Base-by-base conservation (phyloP, 768 basidiomycete genomes). In the Mycena leptocephala region DNA sequence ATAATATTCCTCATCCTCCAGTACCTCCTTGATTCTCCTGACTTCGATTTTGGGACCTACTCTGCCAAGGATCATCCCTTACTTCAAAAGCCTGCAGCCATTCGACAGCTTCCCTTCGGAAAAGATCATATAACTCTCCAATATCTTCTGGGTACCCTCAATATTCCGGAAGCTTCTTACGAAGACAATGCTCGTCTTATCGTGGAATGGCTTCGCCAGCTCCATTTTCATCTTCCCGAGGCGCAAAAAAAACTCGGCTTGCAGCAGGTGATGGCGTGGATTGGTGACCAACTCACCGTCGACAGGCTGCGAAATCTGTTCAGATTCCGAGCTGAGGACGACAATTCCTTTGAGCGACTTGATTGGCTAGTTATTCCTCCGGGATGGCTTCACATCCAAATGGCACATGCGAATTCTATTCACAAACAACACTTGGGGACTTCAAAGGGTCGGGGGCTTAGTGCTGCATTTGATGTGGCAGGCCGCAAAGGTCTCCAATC, bases 351-450 rank as follows among this genome's bases (percentile, higher is more conserved):
- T 75, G 85, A 89, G 13, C 79, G 86, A 0, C 75, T 88, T 0
- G 85, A 88, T 58, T 88, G 80, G 76, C 70, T 85, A 6, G 53
- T 86, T 1, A 62, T 79, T 0, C 65, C 80, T 0, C 86, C 86
- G 55, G 86, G 88, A 0, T 90, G 87, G 87, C 83, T 90, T 20
- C 88, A 90, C 69, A 72, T 83, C 0, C 48, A 77, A 32, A 88
- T 90, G 83, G 87, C 87, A 6, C 83, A 83, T 64, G 86, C 82
- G 5, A 83, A 85, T 53, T 87, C 87, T 0, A 58, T 89, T 0
- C 85, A 89, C 70, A 83, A 85, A 53, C 88, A 89, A 67, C 89
- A 88, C 74, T 79, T 84, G 5, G 86, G 85, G 0, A 86, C 85
- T 0, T 61, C 78, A 11, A 71, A 72, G 24, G 78, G 81, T 0